Percentiles rank a stretch among this genome's conserved stretches.
phyloP scores from a whole-genome alignment of 306 rosid genomes.

The Rosa lucieae region DNA sequence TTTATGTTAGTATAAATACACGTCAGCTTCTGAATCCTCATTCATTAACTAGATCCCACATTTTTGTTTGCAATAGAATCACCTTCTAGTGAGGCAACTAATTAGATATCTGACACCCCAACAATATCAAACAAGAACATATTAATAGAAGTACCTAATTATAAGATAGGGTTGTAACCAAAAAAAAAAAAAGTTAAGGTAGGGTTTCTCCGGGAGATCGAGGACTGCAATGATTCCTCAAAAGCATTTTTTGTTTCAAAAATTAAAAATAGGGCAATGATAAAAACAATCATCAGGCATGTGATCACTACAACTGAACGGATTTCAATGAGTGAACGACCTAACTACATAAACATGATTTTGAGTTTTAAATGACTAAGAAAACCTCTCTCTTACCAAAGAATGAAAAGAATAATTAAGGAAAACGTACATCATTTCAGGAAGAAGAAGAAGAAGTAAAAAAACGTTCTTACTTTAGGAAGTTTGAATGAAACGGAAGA shows the following conservation, averaged over 20 bases:
- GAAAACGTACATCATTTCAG: neutral
- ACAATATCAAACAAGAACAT: neutral
- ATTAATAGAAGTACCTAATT: neutral
- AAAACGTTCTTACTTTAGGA: neutral
- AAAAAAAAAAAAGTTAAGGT: neutral
- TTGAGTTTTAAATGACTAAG: neutral
- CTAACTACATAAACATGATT: neutral
- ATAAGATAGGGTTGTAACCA: neutral
- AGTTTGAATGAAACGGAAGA: neutral
- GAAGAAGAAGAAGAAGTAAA: neutral
- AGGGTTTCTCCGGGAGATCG: neutral
- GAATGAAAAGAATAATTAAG: neutral
- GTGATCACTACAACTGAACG: neutral
- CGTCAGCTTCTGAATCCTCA: no score
- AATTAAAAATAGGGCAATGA: neutral
- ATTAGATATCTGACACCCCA: no score
- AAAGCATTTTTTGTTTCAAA: neutral
- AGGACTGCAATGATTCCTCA: neutral
- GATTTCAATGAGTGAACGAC: no score
- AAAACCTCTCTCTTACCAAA: neutral
- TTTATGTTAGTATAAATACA: no score
- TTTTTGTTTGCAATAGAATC: no score
- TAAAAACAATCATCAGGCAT: constrained; percentile 12
- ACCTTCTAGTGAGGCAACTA: no score
- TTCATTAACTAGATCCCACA: no score